Evolutionary conservation across 257 asterid genomes (phyloP), one percentile per base, ranked within the genome.

Genomic region (Primulina eburnea): DNA sequence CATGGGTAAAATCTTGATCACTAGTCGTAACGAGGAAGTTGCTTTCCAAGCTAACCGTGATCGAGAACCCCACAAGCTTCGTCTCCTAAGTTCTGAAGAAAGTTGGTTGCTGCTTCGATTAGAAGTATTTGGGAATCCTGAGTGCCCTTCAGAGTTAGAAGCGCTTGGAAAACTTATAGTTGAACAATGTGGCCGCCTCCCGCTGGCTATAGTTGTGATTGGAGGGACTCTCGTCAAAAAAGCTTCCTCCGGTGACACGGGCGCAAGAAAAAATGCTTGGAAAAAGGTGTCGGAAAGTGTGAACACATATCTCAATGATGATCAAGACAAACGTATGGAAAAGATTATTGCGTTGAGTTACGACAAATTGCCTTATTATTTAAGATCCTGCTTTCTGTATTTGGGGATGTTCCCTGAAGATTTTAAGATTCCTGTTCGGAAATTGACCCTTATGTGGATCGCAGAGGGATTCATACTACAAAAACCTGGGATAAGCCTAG

Each of bases 311-410:
- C 21, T 60, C 4, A 40, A 47, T 4, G 28, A 18, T 9, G 53
- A 62, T 11, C n/a, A 11, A 9, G 53, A 43, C 1, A 3, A 12
- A 43, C 53, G 53, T 55, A 73, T 74, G 28, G 55, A 58, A 6
- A 55, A 83, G 0, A 63, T 78, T 26, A 75, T 87, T 7, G 69
- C 38, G 11, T 5, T 81, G 82, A 87, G 93, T 66, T 87, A 81
- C 67, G 35, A 73, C 30, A 71, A 68, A n/a, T 57, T 85, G 81
- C 78, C 88, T 17, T 58, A 67, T 21, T 65, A 75, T 56, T 59
- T 83, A 73, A 80, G 79, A 43, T 76, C 79, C 0, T 85, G 94
- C 55, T 87, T 87, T 20, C 71, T 87, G 3, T 87, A 81, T 57
- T 7, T 80, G 50, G 90, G 87, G 33, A 73, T 85, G 17, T 84